phyloP scores from a whole-genome alignment of 2,329 filamentous ascomycete genomes.

The Ophiostoma pallidulum region DNA sequence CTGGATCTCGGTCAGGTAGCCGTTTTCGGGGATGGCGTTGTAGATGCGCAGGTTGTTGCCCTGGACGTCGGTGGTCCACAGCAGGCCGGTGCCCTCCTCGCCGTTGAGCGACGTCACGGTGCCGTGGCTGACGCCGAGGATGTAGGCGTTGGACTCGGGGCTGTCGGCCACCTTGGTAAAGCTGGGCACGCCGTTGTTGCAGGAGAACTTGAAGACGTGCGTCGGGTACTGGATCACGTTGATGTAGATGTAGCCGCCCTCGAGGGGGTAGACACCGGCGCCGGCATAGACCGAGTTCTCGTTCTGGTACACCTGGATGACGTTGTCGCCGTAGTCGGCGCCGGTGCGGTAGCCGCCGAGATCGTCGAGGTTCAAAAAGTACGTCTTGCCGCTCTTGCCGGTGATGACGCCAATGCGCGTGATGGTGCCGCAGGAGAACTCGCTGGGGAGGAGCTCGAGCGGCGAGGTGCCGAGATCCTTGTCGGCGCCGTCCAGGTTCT shows the following conservation, averaged over 20 bases:
- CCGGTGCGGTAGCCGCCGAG: constrained; percentile 40
- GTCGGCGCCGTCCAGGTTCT: constrained; percentile 38
- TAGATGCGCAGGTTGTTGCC: constrained; percentile 64
- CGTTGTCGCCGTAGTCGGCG: constrained; percentile 30
- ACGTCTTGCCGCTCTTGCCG: constrained; percentile 41
- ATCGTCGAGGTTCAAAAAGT: constrained; percentile 38
- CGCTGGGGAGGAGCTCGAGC: constrained; percentile 32
- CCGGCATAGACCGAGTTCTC: constrained; percentile 40
- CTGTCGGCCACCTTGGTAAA: constrained; percentile 46
- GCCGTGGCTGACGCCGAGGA: constrained; percentile 47
- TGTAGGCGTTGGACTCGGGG: constrained; percentile 39
- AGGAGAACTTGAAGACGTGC: constrained; percentile 49
- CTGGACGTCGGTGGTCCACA: constrained; percentile 49
- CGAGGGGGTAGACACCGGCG: constrained; percentile 36
- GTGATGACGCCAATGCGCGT: constrained; percentile 40
- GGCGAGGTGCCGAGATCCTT: constrained; percentile 39
- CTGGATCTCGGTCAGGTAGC: constrained; percentile 37
- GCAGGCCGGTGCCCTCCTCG: constrained; percentile 43
- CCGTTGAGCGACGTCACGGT: constrained; percentile 46
- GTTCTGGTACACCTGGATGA: constrained; percentile 36
- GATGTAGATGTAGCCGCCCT: constrained; percentile 40
- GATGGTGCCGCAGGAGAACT: constrained; percentile 34
- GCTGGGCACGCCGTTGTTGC: constrained; percentile 38
- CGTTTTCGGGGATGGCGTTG: constrained; percentile 59
- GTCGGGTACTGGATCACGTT: constrained; percentile 44